Percentiles rank a stretch among this genome's conserved stretches.
Evolutionary conservation across 495 filamentous ascomycete genomes (phyloP).

Genomic region (Talaromyces stipitatus): DNA sequence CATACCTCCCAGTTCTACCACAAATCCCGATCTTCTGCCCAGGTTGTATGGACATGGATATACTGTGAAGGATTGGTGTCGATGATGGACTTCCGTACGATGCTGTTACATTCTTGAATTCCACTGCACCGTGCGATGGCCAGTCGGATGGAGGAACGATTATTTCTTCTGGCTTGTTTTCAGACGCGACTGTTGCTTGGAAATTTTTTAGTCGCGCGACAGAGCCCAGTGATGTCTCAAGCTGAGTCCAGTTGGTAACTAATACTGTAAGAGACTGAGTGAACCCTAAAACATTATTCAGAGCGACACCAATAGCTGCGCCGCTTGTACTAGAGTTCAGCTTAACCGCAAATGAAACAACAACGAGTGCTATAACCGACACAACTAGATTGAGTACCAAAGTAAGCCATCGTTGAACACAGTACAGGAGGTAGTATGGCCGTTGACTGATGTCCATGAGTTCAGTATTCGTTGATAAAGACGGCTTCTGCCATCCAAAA

Average conservation of each 20-base stretch:
- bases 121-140: conserved; percentile 14
- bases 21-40: conserved; percentile 38
- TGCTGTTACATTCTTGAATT: conserved; percentile 13
- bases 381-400: conserved; percentile 20
- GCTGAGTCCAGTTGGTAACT: conserved; percentile 18
- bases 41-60: conserved; percentile 14
- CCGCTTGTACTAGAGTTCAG: conserved; percentile 12
- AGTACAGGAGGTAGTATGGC: conserved; percentile 34
- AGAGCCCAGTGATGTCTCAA: conserved; percentile 23
- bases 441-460: conserved; percentile 26
- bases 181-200: conserved; percentile 12
- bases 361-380: conserved; percentile 16
- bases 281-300: conserved; percentile 20
- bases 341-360: conserved; percentile 13
- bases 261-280: conserved; percentile 12
- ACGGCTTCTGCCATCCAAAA: conserved; percentile 24
- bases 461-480: conserved; percentile 9
- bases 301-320: conserved; percentile 23
- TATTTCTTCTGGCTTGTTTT: conserved; percentile 13
- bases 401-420: conserved; percentile 32
- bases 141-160: conserved; percentile 14
- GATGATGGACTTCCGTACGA: conserved; percentile 17
- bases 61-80: not conserved
- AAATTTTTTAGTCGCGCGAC: conserved; percentile 26
- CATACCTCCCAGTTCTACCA: conserved; percentile 38